phyloP scores from a whole-genome alignment of 495 filamentous ascomycete genomes.

The Articulospora tetracladia region DNA sequence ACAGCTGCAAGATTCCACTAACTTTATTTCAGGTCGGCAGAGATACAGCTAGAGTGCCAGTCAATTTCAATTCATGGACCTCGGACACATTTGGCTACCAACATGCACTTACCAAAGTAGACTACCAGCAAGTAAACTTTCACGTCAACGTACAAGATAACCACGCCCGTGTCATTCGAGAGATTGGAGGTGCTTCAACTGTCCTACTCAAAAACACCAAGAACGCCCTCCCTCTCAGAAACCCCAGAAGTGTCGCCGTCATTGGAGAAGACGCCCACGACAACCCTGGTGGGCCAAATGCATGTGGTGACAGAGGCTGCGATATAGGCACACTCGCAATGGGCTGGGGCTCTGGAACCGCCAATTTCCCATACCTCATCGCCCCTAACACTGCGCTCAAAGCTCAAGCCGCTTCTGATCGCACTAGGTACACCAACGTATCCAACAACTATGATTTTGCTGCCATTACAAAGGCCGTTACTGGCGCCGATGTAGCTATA shows the following conservation, averaged over 20 bases:
- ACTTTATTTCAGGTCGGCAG: slow-evolving; percentile 37
- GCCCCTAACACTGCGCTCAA: slow-evolving; percentile 85
- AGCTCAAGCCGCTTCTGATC: slow-evolving; percentile 58
- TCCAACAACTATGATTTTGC: slow-evolving; percentile 68
- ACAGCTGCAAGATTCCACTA: not conserved
- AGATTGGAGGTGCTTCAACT: slow-evolving; percentile 70
- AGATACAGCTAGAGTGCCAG: slow-evolving; percentile 41
- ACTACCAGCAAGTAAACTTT: slow-evolving; percentile 68
- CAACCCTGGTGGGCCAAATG: slow-evolving; percentile 78
- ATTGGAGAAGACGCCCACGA: slow-evolving; percentile 82
- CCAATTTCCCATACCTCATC: slow-evolving; percentile 88
- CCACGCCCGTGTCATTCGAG: slow-evolving; percentile 67
- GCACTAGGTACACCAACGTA: slow-evolving; percentile 65
- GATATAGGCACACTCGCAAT: slow-evolving; percentile 84
- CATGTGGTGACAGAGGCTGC: slow-evolving; percentile 79
- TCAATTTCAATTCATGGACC: slow-evolving; percentile 91
- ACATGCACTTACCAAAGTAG: slow-evolving; percentile 56
- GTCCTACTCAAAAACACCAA: slow-evolving; percentile 85
- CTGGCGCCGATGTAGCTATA: slow-evolving; percentile 66
- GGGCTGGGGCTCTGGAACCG: slow-evolving; percentile 90
- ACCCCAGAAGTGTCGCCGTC: slow-evolving; percentile 73
- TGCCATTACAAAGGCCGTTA: slow-evolving; percentile 55
- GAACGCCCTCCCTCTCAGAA: slow-evolving; percentile 69
- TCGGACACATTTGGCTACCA: slow-evolving; percentile 66
- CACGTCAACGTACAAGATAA: slow-evolving; percentile 80